Conservation (phyloP, 495 filamentous ascomycete species). For the Durotheca rogersii region DNA sequence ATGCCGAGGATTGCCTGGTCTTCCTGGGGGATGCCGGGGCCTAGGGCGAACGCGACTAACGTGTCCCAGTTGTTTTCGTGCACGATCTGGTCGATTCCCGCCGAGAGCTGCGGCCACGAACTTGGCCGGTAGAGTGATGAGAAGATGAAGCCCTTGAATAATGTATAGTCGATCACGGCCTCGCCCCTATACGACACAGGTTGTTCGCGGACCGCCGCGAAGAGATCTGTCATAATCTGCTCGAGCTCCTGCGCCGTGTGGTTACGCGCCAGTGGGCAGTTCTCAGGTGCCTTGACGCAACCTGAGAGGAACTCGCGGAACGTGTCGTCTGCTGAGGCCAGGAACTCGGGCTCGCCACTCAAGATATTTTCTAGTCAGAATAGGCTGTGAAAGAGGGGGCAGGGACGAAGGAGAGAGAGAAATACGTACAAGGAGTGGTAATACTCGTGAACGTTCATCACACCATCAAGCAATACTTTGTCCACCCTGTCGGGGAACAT, state of each 20-base stretch:
- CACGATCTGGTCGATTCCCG: constrained; percentile 11
- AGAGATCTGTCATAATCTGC: constrained; percentile 23
- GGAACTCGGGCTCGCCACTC: constrained; percentile 33
- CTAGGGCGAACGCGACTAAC: background rate
- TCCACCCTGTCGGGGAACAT: constrained; percentile 50
- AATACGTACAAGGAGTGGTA: constrained; percentile 17
- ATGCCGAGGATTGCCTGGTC: constrained; percentile 29
- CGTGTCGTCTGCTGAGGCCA: constrained; percentile 32
- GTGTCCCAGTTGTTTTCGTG: constrained; percentile 5
- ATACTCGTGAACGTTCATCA: constrained; percentile 44
- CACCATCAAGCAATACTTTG: constrained; percentile 45
- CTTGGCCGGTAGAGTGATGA: constrained; percentile 27
- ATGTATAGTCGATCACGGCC: constrained; percentile 29
- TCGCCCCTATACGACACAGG: constrained; percentile 26
- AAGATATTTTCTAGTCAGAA: too few species aligned
- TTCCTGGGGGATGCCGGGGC: background rate
- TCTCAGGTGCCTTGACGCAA: constrained; percentile 31
- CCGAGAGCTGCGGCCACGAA: constrained; percentile 2
- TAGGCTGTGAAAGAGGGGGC: too few species aligned
- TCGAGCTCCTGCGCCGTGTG: constrained; percentile 36
- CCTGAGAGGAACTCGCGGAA: constrained; percentile 33
- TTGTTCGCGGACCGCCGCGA: constrained; percentile 35
- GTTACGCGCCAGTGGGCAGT: constrained; percentile 37
- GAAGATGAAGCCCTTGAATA: constrained; percentile 24
- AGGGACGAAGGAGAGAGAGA: background rate